These are phyloP conservation scores for Didymella lethalis DNA, from an alignment of 2,329 filamentous ascomycete species.

Conservation along the genomic window DNA sequence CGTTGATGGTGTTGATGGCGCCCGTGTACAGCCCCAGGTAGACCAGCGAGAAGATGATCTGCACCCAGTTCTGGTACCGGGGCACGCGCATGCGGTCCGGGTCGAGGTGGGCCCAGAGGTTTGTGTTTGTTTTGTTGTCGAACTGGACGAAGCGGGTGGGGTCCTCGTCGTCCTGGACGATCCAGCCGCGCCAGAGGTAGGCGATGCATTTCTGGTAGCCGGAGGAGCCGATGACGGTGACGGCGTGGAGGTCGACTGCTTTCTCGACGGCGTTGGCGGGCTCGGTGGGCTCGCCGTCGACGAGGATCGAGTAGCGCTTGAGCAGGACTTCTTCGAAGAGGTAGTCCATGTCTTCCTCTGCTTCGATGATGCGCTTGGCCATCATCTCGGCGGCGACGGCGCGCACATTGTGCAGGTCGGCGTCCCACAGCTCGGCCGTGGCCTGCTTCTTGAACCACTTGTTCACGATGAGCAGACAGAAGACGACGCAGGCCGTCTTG, in stretches of 20 bases:
- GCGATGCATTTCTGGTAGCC: constrained; percentile 96
- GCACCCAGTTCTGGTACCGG: constrained; percentile 88
- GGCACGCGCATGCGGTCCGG: constrained; percentile 94
- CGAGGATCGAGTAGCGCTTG: constrained; percentile 83
- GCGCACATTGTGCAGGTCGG: constrained; percentile 79
- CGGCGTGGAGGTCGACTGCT: constrained; percentile 89
- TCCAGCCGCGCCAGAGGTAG: constrained; percentile 94
- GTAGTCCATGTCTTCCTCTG: constrained; percentile 79
- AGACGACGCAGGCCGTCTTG: constrained; percentile 81
- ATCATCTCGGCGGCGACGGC: constrained; percentile 89
- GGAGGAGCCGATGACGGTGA: constrained; percentile 86
- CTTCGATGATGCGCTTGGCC: constrained; percentile 88
- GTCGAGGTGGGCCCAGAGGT: constrained; percentile 83
- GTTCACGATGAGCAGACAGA: constrained; percentile 76
- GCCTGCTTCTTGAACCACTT: constrained; percentile 84
- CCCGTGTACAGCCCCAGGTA: constrained; percentile 87
- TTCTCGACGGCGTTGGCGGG: constrained; percentile 92
- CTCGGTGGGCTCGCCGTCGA: constrained; percentile 73
- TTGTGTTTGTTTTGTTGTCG: constrained; percentile 78
- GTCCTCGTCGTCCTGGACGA: constrained; percentile 94
- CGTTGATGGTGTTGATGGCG: constrained; percentile 94
- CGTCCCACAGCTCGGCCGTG: constrained; percentile 86
- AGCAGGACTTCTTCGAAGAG: constrained; percentile 83
- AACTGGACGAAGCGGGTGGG: constrained; percentile 90
- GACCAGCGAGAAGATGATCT: constrained; percentile 82